phyloP scores from a whole-genome alignment of 495 filamentous ascomycete species.

The Penicillium waksmanii region DNA sequence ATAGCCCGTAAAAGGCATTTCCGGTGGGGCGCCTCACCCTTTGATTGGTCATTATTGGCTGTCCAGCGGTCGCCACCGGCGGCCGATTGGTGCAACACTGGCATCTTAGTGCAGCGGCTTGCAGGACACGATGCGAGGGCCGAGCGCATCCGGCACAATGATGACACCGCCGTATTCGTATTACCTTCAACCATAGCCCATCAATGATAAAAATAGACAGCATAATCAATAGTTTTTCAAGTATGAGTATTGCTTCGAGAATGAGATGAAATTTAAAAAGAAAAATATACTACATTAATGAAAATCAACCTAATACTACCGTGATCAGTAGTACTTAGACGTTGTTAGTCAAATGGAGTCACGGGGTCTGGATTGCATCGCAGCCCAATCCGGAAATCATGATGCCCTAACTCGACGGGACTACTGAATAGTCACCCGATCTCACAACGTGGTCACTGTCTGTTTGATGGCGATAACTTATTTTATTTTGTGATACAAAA shows the following conservation, averaged over 20 bases:
- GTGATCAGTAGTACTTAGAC: too few species aligned
- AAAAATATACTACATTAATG: too few species aligned
- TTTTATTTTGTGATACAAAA: too few species aligned
- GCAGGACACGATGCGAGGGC: background rate
- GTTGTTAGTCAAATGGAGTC: background rate
- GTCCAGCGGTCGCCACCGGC: slow-evolving; percentile 1
- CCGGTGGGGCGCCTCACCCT: background rate
- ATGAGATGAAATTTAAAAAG: too few species aligned
- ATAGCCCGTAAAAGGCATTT: background rate
- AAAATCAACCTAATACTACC: too few species aligned
- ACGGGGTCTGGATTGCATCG: background rate
- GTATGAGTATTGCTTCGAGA: too few species aligned
- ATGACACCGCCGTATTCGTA: slow-evolving; percentile 13
- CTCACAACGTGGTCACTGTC: too few species aligned
- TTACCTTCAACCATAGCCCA: background rate
- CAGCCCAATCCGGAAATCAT: slow-evolving; percentile 20
- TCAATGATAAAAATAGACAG: background rate
- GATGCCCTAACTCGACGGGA: slow-evolving; percentile 15
- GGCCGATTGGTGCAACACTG: background rate
- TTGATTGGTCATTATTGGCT: background rate
- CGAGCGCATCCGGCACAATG: slow-evolving; percentile 7
- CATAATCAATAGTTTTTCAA: too few species aligned
- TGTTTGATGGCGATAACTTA: too few species aligned
- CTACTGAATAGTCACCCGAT: too few species aligned
- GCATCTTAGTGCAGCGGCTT: background rate